These are phyloP conservation scores for Pelagophyceae sp. DNA, from an alignment of 352 stramenopile genomes.

Conservation along the genomic window DNA sequence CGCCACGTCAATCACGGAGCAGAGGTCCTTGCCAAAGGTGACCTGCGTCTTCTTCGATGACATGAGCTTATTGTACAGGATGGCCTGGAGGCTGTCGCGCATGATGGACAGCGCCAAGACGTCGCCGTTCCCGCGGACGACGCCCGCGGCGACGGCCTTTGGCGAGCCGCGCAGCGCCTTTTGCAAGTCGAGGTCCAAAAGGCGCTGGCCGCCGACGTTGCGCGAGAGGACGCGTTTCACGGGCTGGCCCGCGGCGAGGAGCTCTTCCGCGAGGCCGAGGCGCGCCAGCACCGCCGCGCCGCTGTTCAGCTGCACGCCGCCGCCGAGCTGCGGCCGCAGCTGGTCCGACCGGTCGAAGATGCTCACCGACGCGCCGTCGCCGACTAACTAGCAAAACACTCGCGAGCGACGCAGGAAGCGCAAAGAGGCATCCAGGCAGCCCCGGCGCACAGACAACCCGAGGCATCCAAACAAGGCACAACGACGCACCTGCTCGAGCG, in stretches of 20 bases:
- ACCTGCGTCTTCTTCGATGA: neutral
- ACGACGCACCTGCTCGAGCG: neutral
- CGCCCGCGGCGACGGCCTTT: neutral
- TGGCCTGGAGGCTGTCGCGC: constrained; percentile 35
- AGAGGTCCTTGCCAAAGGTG: constrained; percentile 28
- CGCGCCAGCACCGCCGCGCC: constrained; percentile 53
- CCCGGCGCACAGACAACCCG: too few species aligned
- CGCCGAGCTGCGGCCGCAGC: constrained; percentile 3
- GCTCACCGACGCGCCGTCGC: neutral
- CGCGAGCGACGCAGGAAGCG: too few species aligned
- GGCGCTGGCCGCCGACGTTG: constrained; percentile 39
- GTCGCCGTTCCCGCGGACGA: neutral
- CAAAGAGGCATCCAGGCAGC: too few species aligned
- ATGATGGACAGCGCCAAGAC: constrained; percentile 33
- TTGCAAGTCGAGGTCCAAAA: constrained; percentile 31
- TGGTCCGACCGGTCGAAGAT: constrained; percentile 14
- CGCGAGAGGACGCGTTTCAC: constrained; percentile 61
- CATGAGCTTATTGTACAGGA: too few species aligned
- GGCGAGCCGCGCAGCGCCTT: neutral
- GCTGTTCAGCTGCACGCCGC: constrained; percentile 34
- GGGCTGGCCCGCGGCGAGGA: constrained; percentile 44
- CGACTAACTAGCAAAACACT: neutral
- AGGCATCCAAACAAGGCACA: too few species aligned
- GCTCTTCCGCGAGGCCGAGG: constrained; percentile 55
- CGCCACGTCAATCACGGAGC: constrained; percentile 23